A percentile compares a stretch with the other conserved stretches of the same genome.
phyloP scores from a whole-genome alignment of 805 yeast genomes.

The Yarrowia yakushimensis region DNA sequence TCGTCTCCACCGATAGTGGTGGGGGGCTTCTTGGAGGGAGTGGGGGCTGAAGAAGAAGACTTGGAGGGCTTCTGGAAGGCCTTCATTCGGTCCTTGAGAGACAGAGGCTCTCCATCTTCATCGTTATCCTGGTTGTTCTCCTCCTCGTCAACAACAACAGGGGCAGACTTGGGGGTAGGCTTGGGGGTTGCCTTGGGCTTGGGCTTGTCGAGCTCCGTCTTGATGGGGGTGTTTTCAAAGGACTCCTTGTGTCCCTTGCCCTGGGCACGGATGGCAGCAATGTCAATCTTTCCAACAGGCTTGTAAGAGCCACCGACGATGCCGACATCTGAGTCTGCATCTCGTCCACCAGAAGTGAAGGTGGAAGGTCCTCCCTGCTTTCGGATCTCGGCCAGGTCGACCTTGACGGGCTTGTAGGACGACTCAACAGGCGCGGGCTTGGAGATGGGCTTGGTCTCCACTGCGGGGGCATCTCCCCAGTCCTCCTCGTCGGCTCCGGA shows the following conservation, averaged over 20 bases:
- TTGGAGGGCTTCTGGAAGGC: constrained; percentile 20
- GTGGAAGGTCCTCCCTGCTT: constrained; percentile 39
- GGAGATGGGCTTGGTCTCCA: constrained; percentile 36
- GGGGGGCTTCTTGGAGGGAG: constrained; percentile 1
- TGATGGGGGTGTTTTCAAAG: constrained; percentile 25
- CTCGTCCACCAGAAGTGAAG: constrained; percentile 4
- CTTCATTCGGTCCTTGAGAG: constrained; percentile 21
- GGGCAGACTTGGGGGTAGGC: constrained; percentile 24
- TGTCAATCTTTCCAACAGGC: constrained; percentile 61
- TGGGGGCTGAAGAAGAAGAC: background rate
- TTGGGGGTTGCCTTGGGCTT: constrained; percentile 5
- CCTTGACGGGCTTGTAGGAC: constrained; percentile 65
- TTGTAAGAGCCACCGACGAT: constrained; percentile 58
- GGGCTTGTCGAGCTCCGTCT: constrained; percentile 7
- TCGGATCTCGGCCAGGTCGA: constrained; percentile 54
- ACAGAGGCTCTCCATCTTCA: constrained; percentile 16
- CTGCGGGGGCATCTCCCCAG: constrained; percentile 58
- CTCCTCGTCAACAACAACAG: background rate
- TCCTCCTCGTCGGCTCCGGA: constrained; percentile 51
- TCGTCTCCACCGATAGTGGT: background rate
- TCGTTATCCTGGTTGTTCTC: background rate
- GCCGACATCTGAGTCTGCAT: constrained; percentile 50
- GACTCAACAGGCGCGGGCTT: constrained; percentile 45
- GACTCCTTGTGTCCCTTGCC: constrained; percentile 33
- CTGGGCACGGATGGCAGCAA: constrained; percentile 43